phyloP scores from a whole-genome alignment of 2,329 filamentous ascomycete genomes.

The Triangularia setosa region DNA sequence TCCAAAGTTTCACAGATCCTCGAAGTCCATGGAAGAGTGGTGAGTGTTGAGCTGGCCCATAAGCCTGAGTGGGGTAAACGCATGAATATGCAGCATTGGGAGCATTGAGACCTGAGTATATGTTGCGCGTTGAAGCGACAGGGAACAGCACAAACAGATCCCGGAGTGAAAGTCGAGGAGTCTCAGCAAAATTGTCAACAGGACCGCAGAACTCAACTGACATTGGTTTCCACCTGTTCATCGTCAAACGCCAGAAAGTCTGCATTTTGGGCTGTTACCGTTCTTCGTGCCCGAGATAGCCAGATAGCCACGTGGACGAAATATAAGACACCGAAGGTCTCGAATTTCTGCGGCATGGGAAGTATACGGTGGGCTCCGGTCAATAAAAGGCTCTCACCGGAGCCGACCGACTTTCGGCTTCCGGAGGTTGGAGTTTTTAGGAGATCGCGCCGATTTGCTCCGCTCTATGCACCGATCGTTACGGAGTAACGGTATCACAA shows the following conservation, averaged over 20 bases:
- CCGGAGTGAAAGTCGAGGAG: neutral
- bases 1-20: neutral
- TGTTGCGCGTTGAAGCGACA: neutral
- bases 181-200: neutral
- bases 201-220: neutral
- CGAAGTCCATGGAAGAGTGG: neutral
- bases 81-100: neutral
- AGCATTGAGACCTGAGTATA: neutral
- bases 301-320: neutral
- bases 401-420: neutral
- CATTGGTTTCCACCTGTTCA: neutral
- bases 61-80: neutral
- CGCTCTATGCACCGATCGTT: neutral
- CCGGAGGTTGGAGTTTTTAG: neutral
- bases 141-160: neutral
- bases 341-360: too few relatives aligned
- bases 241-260: neutral
- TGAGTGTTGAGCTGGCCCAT: neutral
- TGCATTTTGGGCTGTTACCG: neutral
- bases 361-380: neutral
- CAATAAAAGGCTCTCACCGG: neutral
- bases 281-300: neutral
- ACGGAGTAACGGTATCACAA: neutral
- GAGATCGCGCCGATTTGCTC: neutral
- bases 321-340: neutral